Conservation (phyloP, 352 stramenopile species). For the Detonula confervacea region DNA sequence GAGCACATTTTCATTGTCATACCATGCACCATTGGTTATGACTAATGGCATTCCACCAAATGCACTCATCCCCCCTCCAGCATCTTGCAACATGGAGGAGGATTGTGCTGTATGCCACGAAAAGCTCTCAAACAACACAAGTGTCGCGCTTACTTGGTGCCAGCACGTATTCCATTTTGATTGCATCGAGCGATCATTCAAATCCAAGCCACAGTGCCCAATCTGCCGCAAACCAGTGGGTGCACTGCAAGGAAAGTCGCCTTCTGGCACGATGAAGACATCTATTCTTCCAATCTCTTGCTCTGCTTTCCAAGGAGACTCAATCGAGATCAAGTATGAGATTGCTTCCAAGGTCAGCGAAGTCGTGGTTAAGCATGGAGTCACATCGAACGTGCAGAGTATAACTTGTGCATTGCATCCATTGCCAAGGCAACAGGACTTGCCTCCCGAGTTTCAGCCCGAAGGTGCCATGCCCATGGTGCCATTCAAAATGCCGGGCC, state of each 20-base stretch:
- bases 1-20: background rate
- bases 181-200: slow-evolving; percentile 36
- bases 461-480: background rate
- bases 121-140: background rate
- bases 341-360: slow-evolving; percentile 27
- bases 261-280: slow-evolving; percentile 21
- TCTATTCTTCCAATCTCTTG: background rate
- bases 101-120: slow-evolving; percentile 11
- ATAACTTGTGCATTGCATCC: slow-evolving; percentile 29
- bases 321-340: slow-evolving; percentile 33
- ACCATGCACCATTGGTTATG: background rate
- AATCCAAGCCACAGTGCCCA: slow-evolving; percentile 25
- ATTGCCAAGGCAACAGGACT: slow-evolving; percentile 9
- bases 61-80: background rate
- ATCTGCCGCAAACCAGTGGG: slow-evolving; percentile 22
- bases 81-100: background rate
- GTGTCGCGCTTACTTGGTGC: slow-evolving; percentile 13
- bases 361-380: slow-evolving; percentile 47
- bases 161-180: slow-evolving; percentile 22
- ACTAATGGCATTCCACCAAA: slow-evolving; percentile 10
- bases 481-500: too few species aligned
- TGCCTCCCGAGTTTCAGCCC: background rate
- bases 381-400: slow-evolving; percentile 43
- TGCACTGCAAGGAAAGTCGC: slow-evolving; percentile 23
- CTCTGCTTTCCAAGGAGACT: background rate